Evolutionary conservation across 306 rosid genomes (phyloP).

Genomic region (Acacia crassicarpa): DNA sequence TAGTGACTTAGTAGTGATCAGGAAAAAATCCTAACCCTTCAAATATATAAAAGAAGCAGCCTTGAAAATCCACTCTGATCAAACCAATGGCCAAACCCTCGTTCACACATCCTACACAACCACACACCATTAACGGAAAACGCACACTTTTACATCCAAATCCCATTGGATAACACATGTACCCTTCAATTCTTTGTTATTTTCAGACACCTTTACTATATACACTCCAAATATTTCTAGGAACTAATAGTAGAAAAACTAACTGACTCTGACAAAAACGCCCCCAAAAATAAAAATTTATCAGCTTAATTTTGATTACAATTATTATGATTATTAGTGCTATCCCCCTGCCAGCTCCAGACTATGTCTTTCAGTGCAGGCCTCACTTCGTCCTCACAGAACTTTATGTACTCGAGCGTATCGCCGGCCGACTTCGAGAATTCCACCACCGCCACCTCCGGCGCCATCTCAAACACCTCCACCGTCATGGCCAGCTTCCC

Average conservation of each 20-base stretch:
- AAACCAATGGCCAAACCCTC: not conserved
- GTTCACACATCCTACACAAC: not conserved
- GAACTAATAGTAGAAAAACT: not conserved
- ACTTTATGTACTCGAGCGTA: conserved; percentile 63
- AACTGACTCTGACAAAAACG: not conserved
- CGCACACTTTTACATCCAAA: not conserved
- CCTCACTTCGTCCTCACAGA: conserved; percentile 70
- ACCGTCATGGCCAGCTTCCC: conserved; percentile 62
- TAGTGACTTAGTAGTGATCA: no score
- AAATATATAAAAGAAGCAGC: not conserved
- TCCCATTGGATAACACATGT: not conserved
- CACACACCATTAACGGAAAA: not conserved
- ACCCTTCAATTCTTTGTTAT: not conserved
- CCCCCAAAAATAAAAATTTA: not conserved
- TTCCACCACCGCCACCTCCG: conserved; percentile 72
- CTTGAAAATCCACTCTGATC: not conserved
- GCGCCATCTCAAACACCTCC: conserved; percentile 74
- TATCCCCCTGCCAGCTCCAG: conserved; percentile 92
- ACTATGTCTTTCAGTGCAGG: conserved; percentile 86
- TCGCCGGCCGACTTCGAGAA: conserved; percentile 68
- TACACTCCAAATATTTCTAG: not conserved
- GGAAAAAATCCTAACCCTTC: no score
- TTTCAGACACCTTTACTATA: not conserved
- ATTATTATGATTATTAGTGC: not conserved
- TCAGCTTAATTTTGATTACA: not conserved